Conservation (phyloP, 768 basidiomycete genomes). For the Mycena metata region DNA sequence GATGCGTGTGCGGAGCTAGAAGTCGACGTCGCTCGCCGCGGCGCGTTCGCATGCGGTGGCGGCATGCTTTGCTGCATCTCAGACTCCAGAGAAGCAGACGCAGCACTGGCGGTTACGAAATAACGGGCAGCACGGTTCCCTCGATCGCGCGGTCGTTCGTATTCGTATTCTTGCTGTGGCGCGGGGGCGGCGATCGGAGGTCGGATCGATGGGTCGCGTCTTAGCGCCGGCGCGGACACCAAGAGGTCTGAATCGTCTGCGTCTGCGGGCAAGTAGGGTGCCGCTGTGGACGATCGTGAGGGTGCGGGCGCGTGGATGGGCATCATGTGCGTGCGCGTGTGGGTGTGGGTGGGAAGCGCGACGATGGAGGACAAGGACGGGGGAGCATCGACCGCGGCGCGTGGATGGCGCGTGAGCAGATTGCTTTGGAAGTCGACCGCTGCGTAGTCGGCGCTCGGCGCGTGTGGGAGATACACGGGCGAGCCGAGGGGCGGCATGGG, state of each 20-base stretch:
- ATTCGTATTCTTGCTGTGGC: slow-evolving; percentile 14
- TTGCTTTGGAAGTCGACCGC: not conserved
- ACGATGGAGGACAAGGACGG: not conserved
- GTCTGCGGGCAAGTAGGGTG: not conserved
- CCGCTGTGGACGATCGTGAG: not conserved
- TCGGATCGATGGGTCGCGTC: slow-evolving; percentile 29
- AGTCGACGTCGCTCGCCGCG: slow-evolving; percentile 10
- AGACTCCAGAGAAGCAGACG: not conserved
- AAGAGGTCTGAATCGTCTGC: not conserved
- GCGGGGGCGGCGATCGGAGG: slow-evolving; percentile 48
- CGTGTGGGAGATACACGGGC: slow-evolving; percentile 1
- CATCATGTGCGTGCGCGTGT: not conserved
- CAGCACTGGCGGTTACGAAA: slow-evolving; percentile 14
- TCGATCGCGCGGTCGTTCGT: slow-evolving; percentile 37
- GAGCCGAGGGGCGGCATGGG: not conserved
- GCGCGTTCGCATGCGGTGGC: slow-evolving; percentile 9
- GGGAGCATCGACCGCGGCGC: not conserved
- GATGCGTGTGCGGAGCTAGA: slow-evolving; percentile 7
- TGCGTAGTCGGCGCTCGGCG: not conserved
- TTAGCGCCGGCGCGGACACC: not conserved
- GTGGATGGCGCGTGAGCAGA: not conserved
- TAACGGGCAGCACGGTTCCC: slow-evolving; percentile 40
- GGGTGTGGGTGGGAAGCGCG: no score
- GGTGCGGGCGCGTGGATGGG: slow-evolving; percentile 22
- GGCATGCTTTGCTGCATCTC: slow-evolving; percentile 44